Base-by-base conservation (phyloP, 2,329 filamentous ascomycete genomes). In the Exophiala sp. region DNA sequence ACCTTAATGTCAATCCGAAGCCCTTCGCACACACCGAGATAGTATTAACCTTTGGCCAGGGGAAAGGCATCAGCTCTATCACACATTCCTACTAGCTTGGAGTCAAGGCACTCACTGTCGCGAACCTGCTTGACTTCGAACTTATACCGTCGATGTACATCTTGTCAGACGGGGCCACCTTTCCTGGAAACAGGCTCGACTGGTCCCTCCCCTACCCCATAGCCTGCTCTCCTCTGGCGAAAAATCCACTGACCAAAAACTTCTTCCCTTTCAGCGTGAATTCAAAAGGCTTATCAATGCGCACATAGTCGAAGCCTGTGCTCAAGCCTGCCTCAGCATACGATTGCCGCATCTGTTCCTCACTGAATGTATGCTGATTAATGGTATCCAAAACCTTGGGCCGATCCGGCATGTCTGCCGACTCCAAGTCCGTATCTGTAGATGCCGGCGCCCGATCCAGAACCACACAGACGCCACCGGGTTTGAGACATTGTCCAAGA, bases 391-490 rank as follows among this genome's bases (percentile, higher is more conserved):
- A 62, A 52, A 74, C 74, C 8, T 75, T 63, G 20, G 66, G 66
- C 43, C 61, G 74, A 59, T 85, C 80, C 7, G 82, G 73, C 5
- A 39, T 33, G 5, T 43, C 10, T 11, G 24, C 29, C 10, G 18
- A 8, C 5, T 35, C 24, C 12, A 43, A 24, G 2, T 49, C 24
- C 7, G 36, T n/a, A 9, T 18, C 43, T 16, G 29, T 42, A 11
- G 32, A 21, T 5, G 21, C 7, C 8, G 40, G 33, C 11, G 86
- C 63, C 54, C 89, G 83, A 65, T 90, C 87, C 41, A 86, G 72
- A 48, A 90, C 79, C 43, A 88, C 71, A 42, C 88, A 71, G 1
- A 83, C 80, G 11, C 87, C 87, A 3, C 85, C 85, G 2, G 78
- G 77, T 57, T 78, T 79, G 54, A 91, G 71, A 11, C 86, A 78